Evolutionary conservation across 768 basidiomycete species (phyloP).

Genomic region (Pulveroboletus sp.): DNA sequence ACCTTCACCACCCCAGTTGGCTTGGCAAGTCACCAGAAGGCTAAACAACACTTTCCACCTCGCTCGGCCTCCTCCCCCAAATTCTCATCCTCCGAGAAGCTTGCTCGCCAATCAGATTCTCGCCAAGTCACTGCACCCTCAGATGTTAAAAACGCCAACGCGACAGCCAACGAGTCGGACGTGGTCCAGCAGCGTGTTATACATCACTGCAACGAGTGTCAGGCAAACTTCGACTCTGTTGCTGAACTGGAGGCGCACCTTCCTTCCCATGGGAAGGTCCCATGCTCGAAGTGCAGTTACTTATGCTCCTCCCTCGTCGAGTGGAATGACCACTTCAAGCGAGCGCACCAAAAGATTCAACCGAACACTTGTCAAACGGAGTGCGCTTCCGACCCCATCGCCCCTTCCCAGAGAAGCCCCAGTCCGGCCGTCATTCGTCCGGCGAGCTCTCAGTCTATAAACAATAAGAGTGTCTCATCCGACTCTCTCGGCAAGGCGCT

Average conservation of each 20-base stretch:
- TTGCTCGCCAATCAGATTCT: slow-evolving; percentile 1
- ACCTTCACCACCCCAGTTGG: slow-evolving; percentile 17
- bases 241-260: slow-evolving; percentile 19
- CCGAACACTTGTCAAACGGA: slow-evolving; percentile 5
- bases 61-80: slow-evolving; percentile 4
- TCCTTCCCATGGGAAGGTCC: slow-evolving; percentile 15
- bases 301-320: slow-evolving; percentile 20
- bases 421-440: slow-evolving; percentile 16
- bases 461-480: slow-evolving; percentile 5
- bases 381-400: not conserved
- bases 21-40: slow-evolving; percentile 19
- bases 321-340: slow-evolving; percentile 27
- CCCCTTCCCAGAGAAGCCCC: slow-evolving; percentile 4
- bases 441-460: slow-evolving; percentile 16
- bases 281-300: slow-evolving; percentile 25
- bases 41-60: slow-evolving; percentile 19
- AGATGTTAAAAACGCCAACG: not conserved
- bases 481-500: slow-evolving; percentile 2
- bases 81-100: not conserved
- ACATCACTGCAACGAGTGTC: slow-evolving; percentile 20
- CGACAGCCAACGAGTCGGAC: not conserved
- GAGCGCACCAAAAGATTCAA: slow-evolving; percentile 11
- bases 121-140: slow-evolving; percentile 2
- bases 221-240: slow-evolving; percentile 12
- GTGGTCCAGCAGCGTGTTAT: not conserved